Conservation (phyloP, 306 rosid genomes). For the Citrullus colocynthis region DNA sequence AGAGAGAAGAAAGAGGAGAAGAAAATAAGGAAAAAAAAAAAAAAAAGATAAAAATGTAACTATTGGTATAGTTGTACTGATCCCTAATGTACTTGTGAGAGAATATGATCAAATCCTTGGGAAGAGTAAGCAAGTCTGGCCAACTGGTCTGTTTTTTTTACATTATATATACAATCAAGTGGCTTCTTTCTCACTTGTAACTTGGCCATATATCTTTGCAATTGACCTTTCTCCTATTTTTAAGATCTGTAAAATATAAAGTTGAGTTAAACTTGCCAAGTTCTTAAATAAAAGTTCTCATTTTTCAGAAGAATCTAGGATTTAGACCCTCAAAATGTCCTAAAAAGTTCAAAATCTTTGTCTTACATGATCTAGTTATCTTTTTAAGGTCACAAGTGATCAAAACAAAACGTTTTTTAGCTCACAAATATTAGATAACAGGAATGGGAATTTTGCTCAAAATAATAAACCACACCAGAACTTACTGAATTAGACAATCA, state of each 20-base stretch:
- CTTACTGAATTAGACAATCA: no score
- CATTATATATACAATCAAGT: not conserved
- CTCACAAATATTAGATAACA: not conserved
- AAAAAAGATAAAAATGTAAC: not conserved
- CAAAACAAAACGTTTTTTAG: not conserved
- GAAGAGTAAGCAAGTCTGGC: not conserved
- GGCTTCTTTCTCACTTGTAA: not conserved
- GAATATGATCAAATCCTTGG: not conserved
- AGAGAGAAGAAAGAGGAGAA: not conserved
- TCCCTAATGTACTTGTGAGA: not conserved
- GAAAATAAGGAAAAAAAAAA: not conserved
- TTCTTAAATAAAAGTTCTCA: not conserved
- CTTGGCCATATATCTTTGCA: not conserved
- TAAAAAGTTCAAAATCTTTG: not conserved
- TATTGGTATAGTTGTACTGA: not conserved
- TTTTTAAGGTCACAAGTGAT: not conserved
- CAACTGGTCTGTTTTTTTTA: not conserved
- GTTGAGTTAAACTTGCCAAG: no score
- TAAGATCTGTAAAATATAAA: not conserved
- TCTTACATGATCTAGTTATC: not conserved
- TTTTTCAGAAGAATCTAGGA: not conserved
- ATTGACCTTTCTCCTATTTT: not conserved
- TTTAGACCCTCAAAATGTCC: not conserved
- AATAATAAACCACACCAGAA: no score
- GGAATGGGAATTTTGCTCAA: not conserved